Base-by-base conservation (phyloP, 139 green algal species). In the Chlamydomonas incerta region DNA sequence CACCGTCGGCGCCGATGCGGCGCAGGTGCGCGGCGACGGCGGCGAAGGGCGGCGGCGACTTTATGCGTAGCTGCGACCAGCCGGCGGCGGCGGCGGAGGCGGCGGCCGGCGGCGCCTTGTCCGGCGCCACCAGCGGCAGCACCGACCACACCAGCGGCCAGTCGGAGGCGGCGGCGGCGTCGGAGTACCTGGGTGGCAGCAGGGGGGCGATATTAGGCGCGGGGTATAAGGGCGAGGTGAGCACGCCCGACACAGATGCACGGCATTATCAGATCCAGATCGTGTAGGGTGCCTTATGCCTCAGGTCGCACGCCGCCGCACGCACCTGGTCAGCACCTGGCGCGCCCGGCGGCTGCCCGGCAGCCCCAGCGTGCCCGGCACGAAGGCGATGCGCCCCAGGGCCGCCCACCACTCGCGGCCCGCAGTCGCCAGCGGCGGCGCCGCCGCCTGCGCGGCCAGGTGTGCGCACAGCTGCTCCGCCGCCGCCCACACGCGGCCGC, bases 91-190 rank as follows among this genome's bases (percentile, higher is more conserved):
- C 10, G 11, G 87, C 87, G 8, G 88, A 77, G 41, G 81, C 74
- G 26, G 29, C 70, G 6, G 87, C 10, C 9, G 92, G 88, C 47
- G 80, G 89, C n/a, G 82, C 26, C n/a, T 65, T 35, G 11, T 52
- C 74, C 3, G 85, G 57, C 23, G 67, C 73, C 35, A 96, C 29
- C 33, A 93, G 37, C 10, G 92, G 93, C 72, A 87, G 52, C 52
- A 87, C 81, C 14, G 87, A 89, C 92, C 92, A 96, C 13, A 79
- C 74, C 65, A 96, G 88, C 33, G 82, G 77, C 94, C 94, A 97
- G 90, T 96, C 93, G 35, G 90, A 87, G 72, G 81, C 57, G 41
- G 41, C 1, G 0, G 90, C 87, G 0, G 89, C 88, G 41, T 90
- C 80, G 0, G 35, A 65, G 81, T 80, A 92, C 31, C 37, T 82